Base-by-base conservation (phyloP, 805 yeast genomes). In the Saturnispora diversa region DNA sequence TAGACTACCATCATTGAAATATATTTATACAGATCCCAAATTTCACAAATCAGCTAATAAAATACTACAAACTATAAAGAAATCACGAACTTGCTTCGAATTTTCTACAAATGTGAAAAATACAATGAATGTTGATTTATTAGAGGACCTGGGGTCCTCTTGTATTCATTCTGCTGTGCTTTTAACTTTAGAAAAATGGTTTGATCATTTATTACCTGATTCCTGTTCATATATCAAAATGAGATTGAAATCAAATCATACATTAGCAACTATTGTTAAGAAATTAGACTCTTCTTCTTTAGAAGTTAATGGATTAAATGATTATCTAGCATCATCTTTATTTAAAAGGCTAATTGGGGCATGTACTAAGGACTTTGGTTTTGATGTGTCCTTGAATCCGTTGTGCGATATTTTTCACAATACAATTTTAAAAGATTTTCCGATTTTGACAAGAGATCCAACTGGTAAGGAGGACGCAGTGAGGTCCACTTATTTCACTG, bases 341-440 rank as follows among this genome's bases (percentile, higher is more conserved):
- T 62, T 82, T 34, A 70, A 70, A 49, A 72, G 77, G 28, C 53
- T 80, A 20, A 54, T 83, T 16, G 94, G 92, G 2, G 78, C 81
- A 8, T 72, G 85, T 45, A 70, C 81, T 27, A 79, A 76, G 46
- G 94, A 84, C 58, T 84, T 79, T 62, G 94, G 94, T 1, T 84
- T 84, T 55, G 87, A 85, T 51, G 55, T 69, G 3, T 68, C 79
- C n/a, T 61, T 82, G 43, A 69, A 69, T 44, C 79, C 83, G 3
- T 57, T 85, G 21, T 72, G 84, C 46, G 90, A 82, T 48, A 68
- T 83, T 2, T 73, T 81, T 50, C 80, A 78, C 53, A 77, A 72
- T 39, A 60, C 73, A 22, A 66, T 83, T 5, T 54, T 77, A 29
- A 66, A 66, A 31, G 86, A 80, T 46, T 82, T 78, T 52, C 90